These are phyloP conservation scores for Penicillium crystallinum DNA, from an alignment of 495 filamentous ascomycete species.

Conservation along the genomic window DNA sequence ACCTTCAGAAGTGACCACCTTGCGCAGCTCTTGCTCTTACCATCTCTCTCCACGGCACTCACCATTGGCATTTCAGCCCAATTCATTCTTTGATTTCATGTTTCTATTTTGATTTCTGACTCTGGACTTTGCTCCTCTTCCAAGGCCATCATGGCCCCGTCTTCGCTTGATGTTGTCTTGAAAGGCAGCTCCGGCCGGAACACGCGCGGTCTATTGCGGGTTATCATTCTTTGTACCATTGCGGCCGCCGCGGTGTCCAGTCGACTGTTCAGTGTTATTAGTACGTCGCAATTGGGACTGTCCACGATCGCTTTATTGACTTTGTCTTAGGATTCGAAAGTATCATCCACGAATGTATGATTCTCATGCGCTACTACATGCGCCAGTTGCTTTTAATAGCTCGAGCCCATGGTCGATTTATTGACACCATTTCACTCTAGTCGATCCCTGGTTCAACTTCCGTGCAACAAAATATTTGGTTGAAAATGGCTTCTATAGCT, in stretches of 20 bases:
- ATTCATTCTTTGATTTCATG: slow-evolving; percentile 29
- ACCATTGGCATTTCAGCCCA: slow-evolving; percentile 35
- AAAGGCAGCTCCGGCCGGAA: slow-evolving; percentile 65
- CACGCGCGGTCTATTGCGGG: slow-evolving; percentile 78
- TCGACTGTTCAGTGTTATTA: slow-evolving; percentile 96
- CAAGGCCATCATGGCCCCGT: slow-evolving; percentile 50
- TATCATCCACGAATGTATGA: slow-evolving; percentile 98
- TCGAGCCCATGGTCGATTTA: slow-evolving; percentile 9
- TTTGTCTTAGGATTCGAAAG: slow-evolving; percentile 79
- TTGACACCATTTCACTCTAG: slow-evolving; percentile 43
- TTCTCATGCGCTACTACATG: slow-evolving; percentile 7
- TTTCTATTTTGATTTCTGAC: slow-evolving; percentile 18
- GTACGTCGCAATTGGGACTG: slow-evolving; percentile 48
- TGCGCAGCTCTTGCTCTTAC: slow-evolving; percentile 39
- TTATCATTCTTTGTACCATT: slow-evolving; percentile 89
- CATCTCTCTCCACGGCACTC: slow-evolving; percentile 21
- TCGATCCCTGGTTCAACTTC: slow-evolving; percentile 99
- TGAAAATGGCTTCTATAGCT: slow-evolving; percentile 93
- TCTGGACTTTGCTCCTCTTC: slow-evolving; percentile 32
- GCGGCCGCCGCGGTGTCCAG: slow-evolving; percentile 89
- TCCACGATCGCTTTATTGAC: background rate
- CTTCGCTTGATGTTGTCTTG: slow-evolving; percentile 53
- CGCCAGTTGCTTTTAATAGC: slow-evolving; percentile 6
- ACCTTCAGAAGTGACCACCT: slow-evolving; percentile 45
- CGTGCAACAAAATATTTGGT: slow-evolving; percentile 96